Percentiles rank a stretch among this genome's conserved stretches.
These are phyloP conservation scores for Talaromyces nanjingensis DNA, from an alignment of 495 filamentous ascomycete species.

Conservation along the genomic window DNA sequence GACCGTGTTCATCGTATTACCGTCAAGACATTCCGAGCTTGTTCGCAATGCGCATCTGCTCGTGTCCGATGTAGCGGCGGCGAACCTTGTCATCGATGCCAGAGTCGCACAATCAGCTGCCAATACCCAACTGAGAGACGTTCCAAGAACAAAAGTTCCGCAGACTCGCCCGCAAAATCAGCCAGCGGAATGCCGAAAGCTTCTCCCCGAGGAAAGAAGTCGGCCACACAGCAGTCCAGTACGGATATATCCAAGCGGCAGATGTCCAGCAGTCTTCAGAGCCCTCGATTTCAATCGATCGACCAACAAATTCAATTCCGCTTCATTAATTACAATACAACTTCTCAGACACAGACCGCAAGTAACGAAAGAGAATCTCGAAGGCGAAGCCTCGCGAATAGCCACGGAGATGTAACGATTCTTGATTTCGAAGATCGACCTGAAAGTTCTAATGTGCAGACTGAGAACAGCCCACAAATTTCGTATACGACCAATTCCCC, in stretches of 20 bases:
- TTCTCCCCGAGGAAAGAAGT: not conserved
- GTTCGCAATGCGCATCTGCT: slow-evolving; percentile 47
- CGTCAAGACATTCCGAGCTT: slow-evolving; percentile 47
- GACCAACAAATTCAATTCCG: slow-evolving; percentile 2
- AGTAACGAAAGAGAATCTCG: not conserved
- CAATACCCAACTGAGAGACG: slow-evolving; percentile 42
- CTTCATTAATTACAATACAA: slow-evolving; percentile 1
- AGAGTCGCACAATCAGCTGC: slow-evolving; percentile 43
- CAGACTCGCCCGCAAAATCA: slow-evolving; percentile 10
- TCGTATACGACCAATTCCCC: not conserved
- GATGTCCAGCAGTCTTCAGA: not conserved
- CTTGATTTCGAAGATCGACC: not conserved
- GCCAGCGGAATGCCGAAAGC: not conserved
- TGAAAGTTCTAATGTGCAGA: not conserved
- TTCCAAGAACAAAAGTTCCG: slow-evolving; percentile 28
- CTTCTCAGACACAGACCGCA: not conserved
- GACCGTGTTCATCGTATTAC: slow-evolving; percentile 34
- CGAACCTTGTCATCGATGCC: slow-evolving; percentile 45
- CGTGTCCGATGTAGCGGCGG: slow-evolving; percentile 51
- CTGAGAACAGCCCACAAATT: not conserved
- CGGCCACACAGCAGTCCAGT: not conserved
- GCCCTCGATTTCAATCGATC: not conserved
- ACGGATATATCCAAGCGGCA: not conserved
- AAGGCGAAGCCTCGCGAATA: not conserved
- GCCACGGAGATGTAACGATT: not conserved